Evolutionary conservation across 2,329 filamentous ascomycete genomes (phyloP).

Genomic region (Lachnellula willkommii): DNA sequence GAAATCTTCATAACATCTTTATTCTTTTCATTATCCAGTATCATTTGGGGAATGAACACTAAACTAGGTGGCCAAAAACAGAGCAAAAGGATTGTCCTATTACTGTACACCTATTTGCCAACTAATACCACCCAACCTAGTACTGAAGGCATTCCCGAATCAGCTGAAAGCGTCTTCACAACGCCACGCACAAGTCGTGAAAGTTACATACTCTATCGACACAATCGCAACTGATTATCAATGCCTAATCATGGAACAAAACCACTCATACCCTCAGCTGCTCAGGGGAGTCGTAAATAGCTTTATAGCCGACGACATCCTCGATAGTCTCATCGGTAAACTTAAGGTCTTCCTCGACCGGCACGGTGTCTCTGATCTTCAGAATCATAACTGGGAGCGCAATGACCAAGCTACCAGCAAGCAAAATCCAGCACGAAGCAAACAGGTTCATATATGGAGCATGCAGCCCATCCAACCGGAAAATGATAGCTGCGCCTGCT

Average conservation of each 20-base stretch:
- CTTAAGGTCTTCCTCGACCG: constrained; percentile 72
- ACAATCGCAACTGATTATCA: too few relatives aligned
- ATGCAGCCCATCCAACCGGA: constrained; percentile 58
- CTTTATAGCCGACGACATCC: constrained; percentile 47
- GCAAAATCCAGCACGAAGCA: constrained; percentile 54
- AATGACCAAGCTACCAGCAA: constrained; percentile 66
- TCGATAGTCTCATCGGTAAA: constrained; percentile 78
- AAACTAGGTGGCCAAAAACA: too few relatives aligned
- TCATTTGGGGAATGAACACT: too few relatives aligned
- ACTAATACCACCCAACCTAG: not conserved
- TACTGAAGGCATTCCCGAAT: not conserved
- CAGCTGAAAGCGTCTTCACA: not conserved
- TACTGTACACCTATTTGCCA: too few relatives aligned
- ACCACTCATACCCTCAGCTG: not conserved
- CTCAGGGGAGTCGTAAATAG: not conserved
- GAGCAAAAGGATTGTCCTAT: too few relatives aligned
- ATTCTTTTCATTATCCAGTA: too few relatives aligned
- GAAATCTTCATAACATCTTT: too few relatives aligned
- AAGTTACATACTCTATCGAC: not conserved
- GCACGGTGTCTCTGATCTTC: constrained; percentile 71
- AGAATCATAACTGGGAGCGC: constrained; percentile 71
- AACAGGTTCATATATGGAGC: constrained; percentile 67
- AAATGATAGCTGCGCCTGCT: constrained; percentile 69
- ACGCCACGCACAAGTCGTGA: not conserved
- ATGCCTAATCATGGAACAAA: not conserved